Conservation (phyloP, 2,329 filamentous ascomycete species). For the Aspergillus sclerotialis region DNA sequence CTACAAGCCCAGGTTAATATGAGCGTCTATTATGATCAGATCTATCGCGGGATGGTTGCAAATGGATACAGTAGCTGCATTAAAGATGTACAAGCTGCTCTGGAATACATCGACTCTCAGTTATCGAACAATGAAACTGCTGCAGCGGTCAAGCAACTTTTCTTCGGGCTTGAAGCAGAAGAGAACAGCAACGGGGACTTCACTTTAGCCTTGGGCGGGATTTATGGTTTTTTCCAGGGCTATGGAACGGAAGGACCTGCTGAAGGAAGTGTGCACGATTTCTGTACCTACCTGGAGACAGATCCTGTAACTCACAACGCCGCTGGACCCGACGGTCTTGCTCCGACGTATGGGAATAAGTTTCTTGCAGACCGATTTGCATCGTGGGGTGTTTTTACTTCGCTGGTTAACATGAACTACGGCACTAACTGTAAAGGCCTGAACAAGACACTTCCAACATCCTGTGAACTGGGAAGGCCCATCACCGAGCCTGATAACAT, state of each 20-base stretch:
- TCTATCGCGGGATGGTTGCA: constrained; percentile 41
- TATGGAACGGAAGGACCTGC: constrained; percentile 36
- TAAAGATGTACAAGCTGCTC: constrained; percentile 42
- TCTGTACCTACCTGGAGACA: constrained; percentile 43
- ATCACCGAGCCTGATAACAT: constrained; percentile 32
- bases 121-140: constrained; percentile 30
- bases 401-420: constrained; percentile 32
- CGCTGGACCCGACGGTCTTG: constrained; percentile 36
- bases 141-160: constrained; percentile 39
- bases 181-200: constrained; percentile 43
- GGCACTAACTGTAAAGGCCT: constrained; percentile 35
- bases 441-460: constrained; percentile 12
- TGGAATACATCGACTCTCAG: constrained; percentile 43
- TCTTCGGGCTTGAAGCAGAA: constrained; percentile 42
- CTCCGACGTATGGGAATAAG: constrained; percentile 32
- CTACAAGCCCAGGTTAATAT: constrained; percentile 45
- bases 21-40: constrained; percentile 45
- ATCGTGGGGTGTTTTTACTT: constrained; percentile 30
- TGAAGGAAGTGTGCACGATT: constrained; percentile 27
- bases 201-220: constrained; percentile 34
- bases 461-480: constrained; percentile 33
- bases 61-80: constrained; percentile 47
- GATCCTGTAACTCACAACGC: constrained; percentile 30
- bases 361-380: constrained; percentile 38
- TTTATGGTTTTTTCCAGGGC: constrained; percentile 39